Evolutionary conservation across 495 filamentous ascomycete genomes (phyloP), one percentile per base, ranked within the genome.

Genomic region (Rhypophila decipiens): DNA sequence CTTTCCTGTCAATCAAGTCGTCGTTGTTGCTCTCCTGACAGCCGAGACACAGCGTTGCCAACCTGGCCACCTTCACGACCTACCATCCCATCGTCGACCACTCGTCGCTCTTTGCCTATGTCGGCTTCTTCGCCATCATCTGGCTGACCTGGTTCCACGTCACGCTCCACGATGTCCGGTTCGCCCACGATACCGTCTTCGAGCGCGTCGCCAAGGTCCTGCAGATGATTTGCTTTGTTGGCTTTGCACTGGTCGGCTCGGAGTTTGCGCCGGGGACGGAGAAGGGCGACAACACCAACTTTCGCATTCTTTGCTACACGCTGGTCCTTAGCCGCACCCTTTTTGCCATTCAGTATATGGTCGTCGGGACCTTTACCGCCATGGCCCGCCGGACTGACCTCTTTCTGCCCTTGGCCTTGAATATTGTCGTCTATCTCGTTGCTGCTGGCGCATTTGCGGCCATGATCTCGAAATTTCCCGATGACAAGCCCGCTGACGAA

Each of bases 111-210:
- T 61, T 52, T 35, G 49, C 51, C 39, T 58, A 58, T 36, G 43
- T 58, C 21, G 55, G 55, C 40, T 58, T 58, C 55, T 58, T 58
- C 47, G 44, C 46, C 47, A 58, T 87, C 37, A 72, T 88, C 11
- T 88, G 84, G 84, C 79, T 82, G 44, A 85, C 82, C 29, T 88
- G 84, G 84, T 67, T 83, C 23, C 79, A 85, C 61, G 78, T 82
- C 22, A 77, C 76, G 11, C 70, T 87, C 18, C 80, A 79, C 60
- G 84, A 88, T 55, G 74, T 87, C 24, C 80, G 84, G 1, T 87
- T 87, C 63, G 76, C 75, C 11, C 64, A 73, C 44, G 84, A 88
- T 57, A 79, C 72, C n/a, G 67, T 86, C 47, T 83, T 81, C 56
- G 80, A 84, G 47, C 71, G 84, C 23, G 53, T 71, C 18, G 82